These are phyloP conservation scores for Candida parachauliodes DNA, from an alignment of 805 yeast genomes.

Conservation along the genomic window DNA sequence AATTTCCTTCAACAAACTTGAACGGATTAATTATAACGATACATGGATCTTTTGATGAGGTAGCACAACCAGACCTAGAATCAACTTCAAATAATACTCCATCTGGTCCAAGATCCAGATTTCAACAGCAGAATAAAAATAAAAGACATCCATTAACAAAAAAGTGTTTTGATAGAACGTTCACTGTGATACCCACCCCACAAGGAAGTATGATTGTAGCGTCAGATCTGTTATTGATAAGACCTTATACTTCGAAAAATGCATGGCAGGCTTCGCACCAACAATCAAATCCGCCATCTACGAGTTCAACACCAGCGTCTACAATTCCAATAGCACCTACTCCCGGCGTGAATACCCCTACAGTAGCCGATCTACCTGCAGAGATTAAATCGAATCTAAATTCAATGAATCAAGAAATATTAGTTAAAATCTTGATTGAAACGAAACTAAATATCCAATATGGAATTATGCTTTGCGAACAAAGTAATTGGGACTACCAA, in stretches of 20 bases:
- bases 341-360: constrained; percentile 15
- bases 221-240: constrained; percentile 72
- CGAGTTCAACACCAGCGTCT: constrained; percentile 7
- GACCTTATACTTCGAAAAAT: constrained; percentile 52
- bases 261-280: constrained; percentile 45
- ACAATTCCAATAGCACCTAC: constrained; percentile 15
- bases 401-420: constrained; percentile 58
- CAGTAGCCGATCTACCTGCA: constrained; percentile 48
- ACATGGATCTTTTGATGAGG: constrained; percentile 84
- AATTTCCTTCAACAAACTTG: constrained; percentile 52
- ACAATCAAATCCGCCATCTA: constrained; percentile 3
- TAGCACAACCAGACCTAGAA: constrained; percentile 48
- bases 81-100: constrained; percentile 11
- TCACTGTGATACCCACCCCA: constrained; percentile 70
- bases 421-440: constrained; percentile 61
- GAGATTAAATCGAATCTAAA: constrained; percentile 50
- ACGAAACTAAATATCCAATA: constrained; percentile 78
- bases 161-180: constrained; percentile 83
- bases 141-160: constrained; percentile 42
- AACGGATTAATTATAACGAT: constrained; percentile 73
- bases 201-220: constrained; percentile 77
- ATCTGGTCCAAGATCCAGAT: constrained; percentile 15
- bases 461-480: constrained; percentile 79
- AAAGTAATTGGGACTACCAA: constrained; percentile 79
- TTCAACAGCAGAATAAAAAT: constrained; percentile 18